Base-by-base conservation (phyloP, 1,139 yeast species). In the Geotrichum macrosporum region DNA sequence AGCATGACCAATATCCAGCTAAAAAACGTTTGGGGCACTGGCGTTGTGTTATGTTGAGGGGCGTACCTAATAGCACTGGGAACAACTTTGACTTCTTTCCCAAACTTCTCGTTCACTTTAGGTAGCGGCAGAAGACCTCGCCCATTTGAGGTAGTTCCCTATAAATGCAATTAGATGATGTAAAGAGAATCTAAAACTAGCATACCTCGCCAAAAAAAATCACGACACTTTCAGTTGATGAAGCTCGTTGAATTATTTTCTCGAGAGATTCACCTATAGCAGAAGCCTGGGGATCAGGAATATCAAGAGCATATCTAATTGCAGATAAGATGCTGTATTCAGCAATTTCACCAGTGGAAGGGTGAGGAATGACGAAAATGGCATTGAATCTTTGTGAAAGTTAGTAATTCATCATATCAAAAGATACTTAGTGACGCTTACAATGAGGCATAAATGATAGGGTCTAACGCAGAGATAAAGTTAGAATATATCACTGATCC, bases 71-170 rank as follows among this genome's bases (percentile, higher is more conserved):
- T 44, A 4, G 60, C 65, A 3, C 61, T 55, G 1, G 69, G 63
- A 35, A 44, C 30, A 22, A 41, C 38, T 19, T 46, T 46, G 24
- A 35, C 34, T 3, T 20, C 30, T 12, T 36, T 29, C 10, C 19
- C 33, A 24, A 30, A 35, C 12, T 24, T 34, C 10, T 26, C 19
- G 9, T 26, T 32, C 22, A 34, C 34, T 2, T 18, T 35, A 12
- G 50, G 44, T 5, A 62, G 50, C 4, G 70, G 63, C 36, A 70
- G 60, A 13, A 69, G 50, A 0, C 70, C 73, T 24, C 65, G 55
- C 12, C 73, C 73, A 43, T 69, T 70, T 5, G 73, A 64, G 3
- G 73, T 64, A 1, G 71, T 67, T 3, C 71, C 72, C 51, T 69
- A 72, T 3, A 60, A 47, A 69, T 67, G 19, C 35, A 4, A 45